Percentiles rank a stretch among this genome's conserved stretches.
Evolutionary conservation across 805 yeast species (phyloP).

Genomic region (Myxozyma udenii): DNA sequence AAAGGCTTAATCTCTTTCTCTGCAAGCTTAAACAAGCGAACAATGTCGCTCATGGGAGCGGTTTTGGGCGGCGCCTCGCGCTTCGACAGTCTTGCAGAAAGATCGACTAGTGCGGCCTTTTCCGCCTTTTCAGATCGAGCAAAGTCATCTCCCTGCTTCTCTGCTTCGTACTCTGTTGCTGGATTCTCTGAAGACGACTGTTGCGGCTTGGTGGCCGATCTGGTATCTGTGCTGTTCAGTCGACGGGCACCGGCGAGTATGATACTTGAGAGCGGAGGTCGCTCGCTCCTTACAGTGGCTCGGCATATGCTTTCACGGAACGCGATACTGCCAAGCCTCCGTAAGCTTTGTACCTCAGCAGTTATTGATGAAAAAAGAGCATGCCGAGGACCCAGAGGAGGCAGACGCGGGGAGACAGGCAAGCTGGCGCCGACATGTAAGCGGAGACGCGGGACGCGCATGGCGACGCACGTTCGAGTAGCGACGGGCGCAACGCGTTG

Average conservation of each 20-base stretch:
- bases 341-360: too few species aligned
- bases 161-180: neutral
- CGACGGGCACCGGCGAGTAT: neutral
- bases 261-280: too few species aligned
- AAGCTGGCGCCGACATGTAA: too few species aligned
- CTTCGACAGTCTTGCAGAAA: constrained; percentile 28
- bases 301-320: too few species aligned
- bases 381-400: too few species aligned
- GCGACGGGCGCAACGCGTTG: too few species aligned
- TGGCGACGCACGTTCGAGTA: too few species aligned
- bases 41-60: constrained; percentile 40
- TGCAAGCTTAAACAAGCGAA: constrained; percentile 54
- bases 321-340: too few species aligned
- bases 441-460: too few species aligned
- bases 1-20: constrained; percentile 56
- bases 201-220: neutral
- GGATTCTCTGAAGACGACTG: neutral
- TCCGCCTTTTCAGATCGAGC: constrained; percentile 24
- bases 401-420: too few species aligned
- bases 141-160: constrained; percentile 9
- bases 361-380: too few species aligned
- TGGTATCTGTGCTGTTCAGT: neutral
- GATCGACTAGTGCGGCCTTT: constrained; percentile 28
- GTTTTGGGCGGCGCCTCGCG: constrained; percentile 27
- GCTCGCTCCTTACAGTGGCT: too few species aligned